Percentiles rank a stretch among this genome's conserved stretches.
phyloP scores from a whole-genome alignment of 768 basidiomycete genomes.

The Boletus eberwhitei region DNA sequence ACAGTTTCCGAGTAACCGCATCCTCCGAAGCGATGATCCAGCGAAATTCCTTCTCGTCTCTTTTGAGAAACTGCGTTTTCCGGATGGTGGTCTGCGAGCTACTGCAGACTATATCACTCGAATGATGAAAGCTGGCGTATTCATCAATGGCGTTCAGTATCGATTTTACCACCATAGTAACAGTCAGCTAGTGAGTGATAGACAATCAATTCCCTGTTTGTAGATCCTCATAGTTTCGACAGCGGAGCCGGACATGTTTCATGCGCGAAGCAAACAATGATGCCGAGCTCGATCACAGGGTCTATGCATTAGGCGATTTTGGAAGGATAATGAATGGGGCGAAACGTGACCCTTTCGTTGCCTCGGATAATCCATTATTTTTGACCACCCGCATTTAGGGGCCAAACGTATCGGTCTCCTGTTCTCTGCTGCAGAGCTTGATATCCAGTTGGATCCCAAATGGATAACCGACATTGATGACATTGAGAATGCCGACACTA shows the following conservation, averaged over 20 bases:
- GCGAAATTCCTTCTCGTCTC: conserved; percentile 54
- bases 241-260: conserved; percentile 65
- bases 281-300: conserved; percentile 52
- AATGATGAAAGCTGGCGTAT: conserved; percentile 52
- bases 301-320: conserved; percentile 59
- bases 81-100: conserved; percentile 45
- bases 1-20: conserved; percentile 54
- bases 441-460: conserved; percentile 50
- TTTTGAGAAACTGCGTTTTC: conserved; percentile 53
- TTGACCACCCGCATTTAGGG: conserved; percentile 36
- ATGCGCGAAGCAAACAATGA: conserved; percentile 53
- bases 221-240: not conserved
- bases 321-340: conserved; percentile 58
- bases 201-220: not conserved
- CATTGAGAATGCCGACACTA: conserved; percentile 51
- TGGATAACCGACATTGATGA: conserved; percentile 55
- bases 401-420: conserved; percentile 68
- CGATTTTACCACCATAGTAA: conserved; percentile 73
- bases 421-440: conserved; percentile 62
- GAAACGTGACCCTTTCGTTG: conserved; percentile 42
- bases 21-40: conserved; percentile 55
- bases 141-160: conserved; percentile 57
- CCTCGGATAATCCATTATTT: not conserved
- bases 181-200: conserved; percentile 53
- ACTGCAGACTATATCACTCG: conserved; percentile 55